phyloP scores from a whole-genome alignment of 352 stramenopile genomes.

The Phytophthora hibernalis region DNA sequence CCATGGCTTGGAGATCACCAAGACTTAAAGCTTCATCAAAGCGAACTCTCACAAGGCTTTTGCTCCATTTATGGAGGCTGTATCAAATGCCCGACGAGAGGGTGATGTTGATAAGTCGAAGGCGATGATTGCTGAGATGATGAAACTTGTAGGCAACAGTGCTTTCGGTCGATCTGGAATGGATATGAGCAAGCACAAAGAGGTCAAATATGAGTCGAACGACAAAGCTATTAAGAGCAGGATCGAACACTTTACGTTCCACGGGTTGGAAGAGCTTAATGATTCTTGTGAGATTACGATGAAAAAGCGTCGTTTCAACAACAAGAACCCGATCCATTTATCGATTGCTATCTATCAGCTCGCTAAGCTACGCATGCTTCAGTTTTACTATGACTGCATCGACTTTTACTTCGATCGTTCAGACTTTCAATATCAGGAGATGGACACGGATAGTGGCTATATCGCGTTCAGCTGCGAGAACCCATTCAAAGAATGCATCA shows the following conservation, averaged over 20 bases:
- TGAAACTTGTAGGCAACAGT: slow-evolving; percentile 1
- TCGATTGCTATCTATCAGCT: too few species aligned
- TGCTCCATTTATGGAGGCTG: slow-evolving; percentile 25
- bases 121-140: slow-evolving; percentile 7
- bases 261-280: background rate
- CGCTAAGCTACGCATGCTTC: too few species aligned
- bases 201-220: slow-evolving; percentile 14
- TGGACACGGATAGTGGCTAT: too few species aligned
- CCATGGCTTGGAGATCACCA: too few species aligned
- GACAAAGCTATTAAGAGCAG: slow-evolving; percentile 1
- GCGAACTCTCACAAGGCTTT: slow-evolving; percentile 9
- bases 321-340: background rate
- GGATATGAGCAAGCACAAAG: slow-evolving; percentile 15
- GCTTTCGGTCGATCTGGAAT: slow-evolving; percentile 2
- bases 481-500: too few species aligned
- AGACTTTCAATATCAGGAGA: too few species aligned
- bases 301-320: background rate
- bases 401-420: too few species aligned
- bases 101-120: slow-evolving; percentile 38
- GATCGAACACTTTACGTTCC: slow-evolving; percentile 18
- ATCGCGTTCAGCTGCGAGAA: too few species aligned
- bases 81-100: slow-evolving; percentile 33
- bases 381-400: slow-evolving; percentile 6
- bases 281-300: slow-evolving; percentile 10
- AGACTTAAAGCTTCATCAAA: too few species aligned